A percentile compares a stretch with the other conserved stretches of the same genome.
phyloP scores from a whole-genome alignment of 1,284 basidiomycete genomes.

The Phaffia rhodozyma region DNA sequence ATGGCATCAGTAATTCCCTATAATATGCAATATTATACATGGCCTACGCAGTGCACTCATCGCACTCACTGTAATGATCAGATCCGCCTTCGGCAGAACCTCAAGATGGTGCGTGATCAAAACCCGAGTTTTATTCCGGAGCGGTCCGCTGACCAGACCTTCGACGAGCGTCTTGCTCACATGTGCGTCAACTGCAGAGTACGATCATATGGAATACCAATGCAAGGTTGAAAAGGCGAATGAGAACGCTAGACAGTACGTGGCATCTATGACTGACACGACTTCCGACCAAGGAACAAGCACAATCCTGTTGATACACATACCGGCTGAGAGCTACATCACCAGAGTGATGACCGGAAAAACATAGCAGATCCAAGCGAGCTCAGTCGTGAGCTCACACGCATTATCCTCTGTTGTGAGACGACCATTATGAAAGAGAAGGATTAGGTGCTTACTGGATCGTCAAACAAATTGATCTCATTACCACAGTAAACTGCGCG shows the following conservation, averaged over 20 bases:
- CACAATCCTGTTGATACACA: too few relatives aligned
- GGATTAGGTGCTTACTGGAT: constrained; percentile 34
- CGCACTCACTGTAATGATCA: constrained; percentile 15
- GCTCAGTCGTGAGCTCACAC: not conserved
- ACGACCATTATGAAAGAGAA: too few relatives aligned
- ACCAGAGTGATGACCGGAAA: not conserved
- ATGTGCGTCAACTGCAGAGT: constrained; percentile 50
- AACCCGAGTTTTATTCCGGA: constrained; percentile 50
- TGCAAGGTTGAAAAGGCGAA: too few relatives aligned
- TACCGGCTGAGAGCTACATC: too few relatives aligned
- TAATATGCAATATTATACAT: too few relatives aligned
- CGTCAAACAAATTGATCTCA: constrained; percentile 46
- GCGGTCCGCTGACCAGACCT: constrained; percentile 47
- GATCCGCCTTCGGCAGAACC: constrained; percentile 43
- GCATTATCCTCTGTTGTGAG: too few relatives aligned
- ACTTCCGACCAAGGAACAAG: too few relatives aligned
- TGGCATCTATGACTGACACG: too few relatives aligned
- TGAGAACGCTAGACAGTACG: too few relatives aligned
- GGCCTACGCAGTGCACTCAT: too few relatives aligned
- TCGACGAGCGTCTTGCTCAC: constrained; percentile 34
- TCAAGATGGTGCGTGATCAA: constrained; percentile 58
- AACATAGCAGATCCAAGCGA: not conserved
- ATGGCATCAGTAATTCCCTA: not conserved
- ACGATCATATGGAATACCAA: constrained; percentile 22
- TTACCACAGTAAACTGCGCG: constrained; percentile 57